These are phyloP conservation scores for Paecilomyces niveus DNA, from an alignment of 2,329 filamentous ascomycete species.

Conservation along the genomic window DNA sequence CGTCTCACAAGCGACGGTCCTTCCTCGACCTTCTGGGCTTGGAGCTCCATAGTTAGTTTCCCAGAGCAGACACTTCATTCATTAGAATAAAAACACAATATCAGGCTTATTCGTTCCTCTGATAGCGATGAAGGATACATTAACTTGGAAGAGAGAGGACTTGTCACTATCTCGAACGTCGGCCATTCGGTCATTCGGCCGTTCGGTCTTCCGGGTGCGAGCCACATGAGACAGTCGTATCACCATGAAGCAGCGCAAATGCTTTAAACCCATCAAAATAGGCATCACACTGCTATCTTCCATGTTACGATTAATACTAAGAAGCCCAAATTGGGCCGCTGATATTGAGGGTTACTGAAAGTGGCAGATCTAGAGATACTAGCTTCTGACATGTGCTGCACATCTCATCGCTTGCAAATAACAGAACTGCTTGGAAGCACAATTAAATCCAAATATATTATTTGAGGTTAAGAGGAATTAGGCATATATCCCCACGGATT, in stretches of 20 bases:
- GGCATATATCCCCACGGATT: slow-evolving; percentile 1
- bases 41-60: background rate
- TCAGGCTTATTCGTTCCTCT: background rate
- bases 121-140: background rate
- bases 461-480: background rate
- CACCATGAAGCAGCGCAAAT: background rate
- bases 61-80: background rate
- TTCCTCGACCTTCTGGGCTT: background rate
- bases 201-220: background rate
- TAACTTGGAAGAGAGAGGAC: background rate
- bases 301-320: background rate
- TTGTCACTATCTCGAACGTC: background rate
- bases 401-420: background rate
- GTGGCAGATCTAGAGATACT: background rate
- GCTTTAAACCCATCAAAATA: background rate
- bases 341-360: background rate
- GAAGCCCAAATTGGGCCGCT: background rate
- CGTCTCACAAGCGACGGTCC: slow-evolving; percentile 2
- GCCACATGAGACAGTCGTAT: background rate
- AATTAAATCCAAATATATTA: background rate
- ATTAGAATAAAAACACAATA: background rate
- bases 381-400: too few relatives aligned
- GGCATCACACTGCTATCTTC: too few relatives aligned
- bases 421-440: background rate
- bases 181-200: background rate